A percentile compares a stretch with the other conserved stretches of the same genome.
Evolutionary conservation across 1,284 basidiomycete species (phyloP).

Genomic region (Ceratobasidium theobromae): DNA sequence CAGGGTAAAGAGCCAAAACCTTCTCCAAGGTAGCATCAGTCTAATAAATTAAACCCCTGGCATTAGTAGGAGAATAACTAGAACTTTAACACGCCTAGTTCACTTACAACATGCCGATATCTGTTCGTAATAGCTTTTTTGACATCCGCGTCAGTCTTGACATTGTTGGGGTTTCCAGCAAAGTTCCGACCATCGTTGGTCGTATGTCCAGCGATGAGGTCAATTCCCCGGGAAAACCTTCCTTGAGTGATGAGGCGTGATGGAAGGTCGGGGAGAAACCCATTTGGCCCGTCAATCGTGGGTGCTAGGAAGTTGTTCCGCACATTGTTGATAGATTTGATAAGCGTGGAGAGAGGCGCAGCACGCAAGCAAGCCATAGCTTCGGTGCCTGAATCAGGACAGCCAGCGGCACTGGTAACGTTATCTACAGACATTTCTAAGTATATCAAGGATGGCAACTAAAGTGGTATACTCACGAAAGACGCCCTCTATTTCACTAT

Average conservation of each 20-base stretch:
- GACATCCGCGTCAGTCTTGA: constrained; percentile 49
- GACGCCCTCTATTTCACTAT: constrained; percentile 42
- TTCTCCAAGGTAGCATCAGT: constrained; percentile 46
- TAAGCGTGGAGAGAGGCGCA: constrained; percentile 43
- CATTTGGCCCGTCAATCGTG: constrained; percentile 45
- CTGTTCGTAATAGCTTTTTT: constrained; percentile 45
- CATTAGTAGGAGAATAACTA: too few relatives aligned
- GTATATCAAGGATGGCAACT: not conserved
- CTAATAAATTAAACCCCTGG: constrained; percentile 41
- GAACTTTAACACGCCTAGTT: too few relatives aligned
- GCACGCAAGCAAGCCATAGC: constrained; percentile 47
- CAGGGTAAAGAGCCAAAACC: constrained; percentile 48
- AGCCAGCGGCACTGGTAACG: constrained; percentile 44
- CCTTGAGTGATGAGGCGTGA: constrained; percentile 47
- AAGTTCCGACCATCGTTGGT: constrained; percentile 50
- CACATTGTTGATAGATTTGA: constrained; percentile 43
- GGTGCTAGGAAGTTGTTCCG: constrained; percentile 45
- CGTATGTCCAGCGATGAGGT: constrained; percentile 51
- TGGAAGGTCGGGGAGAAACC: constrained; percentile 50
- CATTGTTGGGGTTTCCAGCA: constrained; percentile 46
- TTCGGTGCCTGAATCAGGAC: constrained; percentile 41
- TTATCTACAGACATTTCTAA: constrained; percentile 39
- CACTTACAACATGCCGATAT: constrained; percentile 47
- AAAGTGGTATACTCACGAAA: constrained; percentile 42
- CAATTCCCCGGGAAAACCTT: constrained; percentile 45